Percentiles rank a stretch among this genome's conserved stretches.
These are phyloP conservation scores for Pholiota adiposa DNA, from an alignment of 1,284 basidiomycete species.

Conservation along the genomic window DNA sequence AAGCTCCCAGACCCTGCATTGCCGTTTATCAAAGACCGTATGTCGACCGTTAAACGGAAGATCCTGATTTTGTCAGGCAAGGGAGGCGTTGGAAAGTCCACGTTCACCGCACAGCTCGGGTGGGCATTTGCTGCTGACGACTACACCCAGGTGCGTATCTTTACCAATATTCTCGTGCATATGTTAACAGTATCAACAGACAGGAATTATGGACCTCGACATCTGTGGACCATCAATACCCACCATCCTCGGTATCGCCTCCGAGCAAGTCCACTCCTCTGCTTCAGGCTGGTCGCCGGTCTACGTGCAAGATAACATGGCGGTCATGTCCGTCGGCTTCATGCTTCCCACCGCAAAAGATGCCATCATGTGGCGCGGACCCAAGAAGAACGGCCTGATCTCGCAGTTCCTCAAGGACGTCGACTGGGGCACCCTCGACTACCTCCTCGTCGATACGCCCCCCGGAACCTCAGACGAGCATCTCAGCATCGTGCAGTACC, in stretches of 20 bases:
- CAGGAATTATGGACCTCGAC: slow-evolving; percentile 99
- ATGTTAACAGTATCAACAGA: slow-evolving; percentile 47
- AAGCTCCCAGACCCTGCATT: slow-evolving; percentile 94
- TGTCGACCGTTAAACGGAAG: slow-evolving; percentile 86
- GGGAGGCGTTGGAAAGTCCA: slow-evolving; percentile 98
- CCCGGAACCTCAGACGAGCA: slow-evolving; percentile 99
- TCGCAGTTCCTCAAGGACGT: slow-evolving; percentile 99
- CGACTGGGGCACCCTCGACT: slow-evolving; percentile 96
- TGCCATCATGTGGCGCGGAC: slow-evolving; percentile 98
- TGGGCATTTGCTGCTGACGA: slow-evolving; percentile 97
- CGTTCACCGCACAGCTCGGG: slow-evolving; percentile 93
- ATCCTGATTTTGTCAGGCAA: slow-evolving; percentile 96
- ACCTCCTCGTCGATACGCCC: slow-evolving; percentile 96
- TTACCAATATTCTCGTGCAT: too few species aligned
- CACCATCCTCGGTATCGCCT: slow-evolving; percentile 91
- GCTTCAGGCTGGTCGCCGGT: slow-evolving; percentile 98
- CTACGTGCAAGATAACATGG: slow-evolving; percentile 95
- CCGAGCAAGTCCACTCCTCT: slow-evolving; percentile 91
- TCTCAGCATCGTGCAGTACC: slow-evolving; percentile 91
- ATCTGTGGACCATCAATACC: slow-evolving; percentile 99
- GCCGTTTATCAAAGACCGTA: slow-evolving; percentile 83
- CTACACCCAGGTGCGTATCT: slow-evolving; percentile 67
- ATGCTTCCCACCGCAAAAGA: slow-evolving; percentile 89
- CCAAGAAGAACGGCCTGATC: slow-evolving; percentile 99
- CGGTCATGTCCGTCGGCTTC: slow-evolving; percentile 98